Evolutionary conservation across 768 basidiomycete species (phyloP), one percentile per base, ranked within the genome.

Genomic region (Daedaleopsis sinensis): DNA sequence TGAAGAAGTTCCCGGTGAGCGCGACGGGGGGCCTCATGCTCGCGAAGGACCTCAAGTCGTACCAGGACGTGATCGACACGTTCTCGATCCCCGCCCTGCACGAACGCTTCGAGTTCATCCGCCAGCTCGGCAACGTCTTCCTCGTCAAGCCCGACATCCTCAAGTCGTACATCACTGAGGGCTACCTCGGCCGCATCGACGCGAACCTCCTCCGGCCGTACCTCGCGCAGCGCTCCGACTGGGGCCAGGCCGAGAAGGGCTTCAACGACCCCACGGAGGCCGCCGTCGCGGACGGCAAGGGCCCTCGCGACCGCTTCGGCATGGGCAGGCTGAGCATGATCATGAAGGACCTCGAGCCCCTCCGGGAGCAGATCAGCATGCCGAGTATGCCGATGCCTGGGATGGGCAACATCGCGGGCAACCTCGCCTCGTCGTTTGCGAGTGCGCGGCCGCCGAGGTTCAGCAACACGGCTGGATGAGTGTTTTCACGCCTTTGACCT

Each of bases 1-100:
- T 97, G 58, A 90, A 91, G 70, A 98, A 94, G 76, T 98, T 98
- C 77, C 93, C 94, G 2, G 95, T 99, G 55, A 97, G 90, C 66
- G 95, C 96, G 0, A 94, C 95, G 1, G 97, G 97, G 44, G 97
- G 96, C 16, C 79, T 99, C 54, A 96, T 98, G 93, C 88, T 99
- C 43, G 96, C 97, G 23, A 99, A 98, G 95, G 97, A 99, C 71
- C 85, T 99, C 67, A 97, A 96, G 66, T 87, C 91, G 21, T 99
- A 99, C 70, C 97, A 98, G 78, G 97, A 98, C 67, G 84, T 85
- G 1, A 85, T 97, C 65, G 78, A 82, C 63, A 86, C 83, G n/a
- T 98, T 96, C 77, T 81, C 82, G 35, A 87, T 97, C 46, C 86
- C 93, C 12, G 82, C 91, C 8, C 81, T 99, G 9, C 85, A 89